phyloP scores from a whole-genome alignment of 2,329 filamentous ascomycete genomes.

The Ascochyta clinopodiicola region DNA sequence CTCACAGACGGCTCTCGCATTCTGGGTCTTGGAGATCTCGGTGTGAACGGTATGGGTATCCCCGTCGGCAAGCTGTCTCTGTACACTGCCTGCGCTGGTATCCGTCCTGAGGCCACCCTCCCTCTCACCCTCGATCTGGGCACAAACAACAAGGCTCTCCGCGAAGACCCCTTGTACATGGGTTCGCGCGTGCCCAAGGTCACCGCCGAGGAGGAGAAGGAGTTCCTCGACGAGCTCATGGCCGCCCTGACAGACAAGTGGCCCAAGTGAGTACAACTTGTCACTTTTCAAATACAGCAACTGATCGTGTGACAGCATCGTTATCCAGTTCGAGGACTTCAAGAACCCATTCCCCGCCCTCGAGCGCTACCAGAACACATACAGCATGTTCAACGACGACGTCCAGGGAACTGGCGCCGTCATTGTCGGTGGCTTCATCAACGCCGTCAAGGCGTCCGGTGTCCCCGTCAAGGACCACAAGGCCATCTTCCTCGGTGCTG shows the following conservation, averaged over 20 bases:
- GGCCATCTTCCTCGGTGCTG: slow-evolving; percentile 94
- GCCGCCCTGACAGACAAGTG: slow-evolving; percentile 79
- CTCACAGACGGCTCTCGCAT: slow-evolving; percentile 95
- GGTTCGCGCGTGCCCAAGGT: slow-evolving; percentile 86
- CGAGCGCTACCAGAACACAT: slow-evolving; percentile 83
- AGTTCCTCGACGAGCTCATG: slow-evolving; percentile 99
- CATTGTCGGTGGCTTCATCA: slow-evolving; percentile 82
- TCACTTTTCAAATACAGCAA: slow-evolving; percentile 17
- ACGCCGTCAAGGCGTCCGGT: slow-evolving; percentile 80
- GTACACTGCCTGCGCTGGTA: slow-evolving; percentile 94
- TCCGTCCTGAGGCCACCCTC: slow-evolving; percentile 75
- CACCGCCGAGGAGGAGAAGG: slow-evolving; percentile 77
- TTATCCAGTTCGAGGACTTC: slow-evolving; percentile 96
- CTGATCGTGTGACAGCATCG: slow-evolving; percentile 59
- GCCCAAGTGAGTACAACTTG: slow-evolving; percentile 61
- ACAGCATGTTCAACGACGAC: slow-evolving; percentile 98
- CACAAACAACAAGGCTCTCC: slow-evolving; percentile 66
- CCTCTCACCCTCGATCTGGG: slow-evolving; percentile 69
- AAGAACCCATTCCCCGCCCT: slow-evolving; percentile 97
- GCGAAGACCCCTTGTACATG: slow-evolving; percentile 88
- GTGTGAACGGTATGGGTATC: slow-evolving; percentile 97
- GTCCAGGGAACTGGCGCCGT: slow-evolving; percentile 97
- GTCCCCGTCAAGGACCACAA: slow-evolving; percentile 88
- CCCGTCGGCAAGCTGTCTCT: slow-evolving; percentile 95
- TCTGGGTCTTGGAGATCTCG: slow-evolving; percentile 90